These are phyloP conservation scores for Saccharomycopsis microspora DNA, from an alignment of 805 yeast genomes.

Conservation along the genomic window DNA sequence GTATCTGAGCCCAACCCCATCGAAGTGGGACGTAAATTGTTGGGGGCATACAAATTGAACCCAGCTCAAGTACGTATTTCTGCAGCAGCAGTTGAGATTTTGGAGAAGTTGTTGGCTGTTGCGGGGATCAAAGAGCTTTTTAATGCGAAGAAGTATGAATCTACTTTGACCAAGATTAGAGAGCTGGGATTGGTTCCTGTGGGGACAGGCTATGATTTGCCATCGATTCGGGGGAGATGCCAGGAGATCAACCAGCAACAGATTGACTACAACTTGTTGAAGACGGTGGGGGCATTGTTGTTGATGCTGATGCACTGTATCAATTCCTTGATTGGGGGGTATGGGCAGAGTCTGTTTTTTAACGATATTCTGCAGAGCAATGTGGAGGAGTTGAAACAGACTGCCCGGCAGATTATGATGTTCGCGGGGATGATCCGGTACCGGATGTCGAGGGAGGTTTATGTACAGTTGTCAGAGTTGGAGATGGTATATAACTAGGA, in stretches of 20 bases:
- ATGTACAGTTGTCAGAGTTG: slow-evolving; percentile 19
- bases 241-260: slow-evolving; percentile 43
- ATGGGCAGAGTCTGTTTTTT: slow-evolving; percentile 27
- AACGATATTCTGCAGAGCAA: slow-evolving; percentile 41
- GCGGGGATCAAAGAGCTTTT: slow-evolving; percentile 55
- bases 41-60: slow-evolving; percentile 40
- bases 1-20: slow-evolving; percentile 22
- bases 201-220: slow-evolving; percentile 34
- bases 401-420: slow-evolving; percentile 82
- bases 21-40: slow-evolving; percentile 26
- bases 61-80: slow-evolving; percentile 36
- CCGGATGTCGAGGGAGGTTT: slow-evolving; percentile 80
- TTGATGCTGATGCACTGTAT: slow-evolving; percentile 74
- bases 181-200: slow-evolving; percentile 60
- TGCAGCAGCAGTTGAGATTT: slow-evolving; percentile 48
- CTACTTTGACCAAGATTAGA: slow-evolving; percentile 42
- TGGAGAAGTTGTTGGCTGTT: slow-evolving; percentile 50
- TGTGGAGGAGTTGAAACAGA: slow-evolving; percentile 39
- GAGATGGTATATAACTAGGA: neutral
- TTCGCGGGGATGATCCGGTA: slow-evolving; percentile 93
- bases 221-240: slow-evolving; percentile 52
- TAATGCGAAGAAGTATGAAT: slow-evolving; percentile 46
- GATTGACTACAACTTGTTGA: slow-evolving; percentile 59
- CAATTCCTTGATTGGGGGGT: slow-evolving; percentile 39
- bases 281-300: slow-evolving; percentile 70